These are phyloP conservation scores for Nicotiana attenuata DNA, from an alignment of 257 asterid genomes.

Conservation along the genomic window DNA sequence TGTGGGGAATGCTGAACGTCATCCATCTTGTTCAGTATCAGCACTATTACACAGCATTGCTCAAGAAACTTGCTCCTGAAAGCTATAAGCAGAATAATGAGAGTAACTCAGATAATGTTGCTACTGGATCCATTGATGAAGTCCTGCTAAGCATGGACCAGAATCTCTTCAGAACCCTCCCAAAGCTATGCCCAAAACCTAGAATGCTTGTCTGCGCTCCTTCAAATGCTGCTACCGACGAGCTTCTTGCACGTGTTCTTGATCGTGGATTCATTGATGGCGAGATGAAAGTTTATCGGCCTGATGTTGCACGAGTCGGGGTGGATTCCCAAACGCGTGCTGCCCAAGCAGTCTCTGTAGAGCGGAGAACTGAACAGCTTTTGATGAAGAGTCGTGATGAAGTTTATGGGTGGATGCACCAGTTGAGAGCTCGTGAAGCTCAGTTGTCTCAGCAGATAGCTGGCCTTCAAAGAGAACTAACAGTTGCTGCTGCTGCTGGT, in stretches of 20 bases:
- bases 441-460: slow-evolving; percentile 85
- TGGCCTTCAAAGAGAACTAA: slow-evolving; percentile 84
- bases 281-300: slow-evolving; percentile 96
- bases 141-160: slow-evolving; percentile 98
- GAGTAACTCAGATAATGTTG: slow-evolving; percentile 61
- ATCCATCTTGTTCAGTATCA: slow-evolving; percentile 99
- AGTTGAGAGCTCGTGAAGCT: slow-evolving; percentile 62
- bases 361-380: slow-evolving; percentile 91
- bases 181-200: slow-evolving; percentile 97
- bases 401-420: slow-evolving; percentile 85
- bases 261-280: slow-evolving; percentile 99
- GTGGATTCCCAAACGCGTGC: slow-evolving; percentile 98
- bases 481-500: slow-evolving; percentile 63
- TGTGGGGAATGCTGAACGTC: slow-evolving; percentile 99
- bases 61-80: slow-evolving; percentile 97
- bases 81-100: slow-evolving; percentile 89
- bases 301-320: slow-evolving; percentile 96
- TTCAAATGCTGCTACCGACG: slow-evolving; percentile 98
- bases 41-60: slow-evolving; percentile 93
- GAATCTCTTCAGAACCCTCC: slow-evolving; percentile 91
- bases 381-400: slow-evolving; percentile 79
- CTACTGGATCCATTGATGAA: slow-evolving; percentile 91
- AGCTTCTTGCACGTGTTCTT: slow-evolving; percentile 91
- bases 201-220: slow-evolving; percentile 99
- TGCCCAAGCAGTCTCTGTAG: slow-evolving; percentile 98